These are phyloP conservation scores for Fusarium sp. DNA, from an alignment of 2,329 filamentous ascomycete species.

Conservation along the genomic window DNA sequence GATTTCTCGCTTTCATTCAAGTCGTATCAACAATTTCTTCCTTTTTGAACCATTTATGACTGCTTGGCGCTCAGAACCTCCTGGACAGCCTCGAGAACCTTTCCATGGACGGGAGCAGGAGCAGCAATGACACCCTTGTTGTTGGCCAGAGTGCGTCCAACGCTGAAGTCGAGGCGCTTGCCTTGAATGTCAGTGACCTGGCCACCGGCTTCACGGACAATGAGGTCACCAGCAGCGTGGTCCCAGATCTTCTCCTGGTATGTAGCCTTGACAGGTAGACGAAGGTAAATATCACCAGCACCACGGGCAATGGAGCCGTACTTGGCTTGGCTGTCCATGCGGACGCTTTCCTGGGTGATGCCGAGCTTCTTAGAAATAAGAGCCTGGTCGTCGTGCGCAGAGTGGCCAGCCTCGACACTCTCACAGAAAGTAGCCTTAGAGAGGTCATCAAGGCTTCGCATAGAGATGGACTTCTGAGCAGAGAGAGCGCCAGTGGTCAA, in stretches of 20 bases:
- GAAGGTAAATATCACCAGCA: slow-evolving; percentile 92
- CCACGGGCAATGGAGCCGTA: slow-evolving; percentile 95
- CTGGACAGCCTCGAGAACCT: slow-evolving; percentile 85
- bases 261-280: slow-evolving; percentile 83
- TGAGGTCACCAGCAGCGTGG: slow-evolving; percentile 93
- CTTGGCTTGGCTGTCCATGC: slow-evolving; percentile 98
- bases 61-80: slow-evolving; percentile 70
- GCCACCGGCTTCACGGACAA: slow-evolving; percentile 93
- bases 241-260: slow-evolving; percentile 99
- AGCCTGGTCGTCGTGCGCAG: slow-evolving; percentile 87
- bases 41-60: slow-evolving; percentile 15
- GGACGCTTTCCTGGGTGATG: slow-evolving; percentile 88
- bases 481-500: slow-evolving; percentile 66
- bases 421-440: slow-evolving; percentile 92
- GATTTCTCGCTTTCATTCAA: slow-evolving; percentile 19
- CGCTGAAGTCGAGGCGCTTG: slow-evolving; percentile 84
- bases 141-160: slow-evolving; percentile 83
- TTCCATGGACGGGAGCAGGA: slow-evolving; percentile 76
- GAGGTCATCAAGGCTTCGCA: slow-evolving; percentile 81
- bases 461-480: slow-evolving; percentile 73
- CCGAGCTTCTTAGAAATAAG: slow-evolving; percentile 82
- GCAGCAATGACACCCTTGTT: slow-evolving; percentile 97
- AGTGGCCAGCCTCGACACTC: slow-evolving; percentile 93
- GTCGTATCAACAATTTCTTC: not conserved
- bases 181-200: slow-evolving; percentile 90